Conservation (phyloP, 2,329 filamentous ascomycete species). For the Ceratocystis ficicola region DNA sequence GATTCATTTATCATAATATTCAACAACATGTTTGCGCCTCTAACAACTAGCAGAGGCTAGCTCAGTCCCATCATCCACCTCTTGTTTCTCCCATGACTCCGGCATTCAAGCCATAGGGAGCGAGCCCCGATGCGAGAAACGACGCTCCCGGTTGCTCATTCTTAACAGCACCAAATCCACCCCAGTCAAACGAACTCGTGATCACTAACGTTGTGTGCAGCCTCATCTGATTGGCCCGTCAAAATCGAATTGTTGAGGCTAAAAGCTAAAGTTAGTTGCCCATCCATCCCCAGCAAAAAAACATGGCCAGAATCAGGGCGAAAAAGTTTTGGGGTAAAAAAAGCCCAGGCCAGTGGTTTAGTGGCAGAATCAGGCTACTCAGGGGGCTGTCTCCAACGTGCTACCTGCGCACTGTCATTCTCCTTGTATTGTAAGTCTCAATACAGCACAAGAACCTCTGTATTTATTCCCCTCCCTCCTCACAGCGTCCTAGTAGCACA, state of each 20-base stretch:
- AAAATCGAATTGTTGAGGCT: not conserved
- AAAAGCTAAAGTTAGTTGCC: not conserved
- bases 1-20: not conserved
- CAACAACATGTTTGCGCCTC: not conserved
- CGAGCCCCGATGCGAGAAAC: no score
- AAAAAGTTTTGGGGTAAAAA: constrained; percentile 5
- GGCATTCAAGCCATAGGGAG: no score
- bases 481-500: not conserved
- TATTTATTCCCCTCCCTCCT: not conserved
- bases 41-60: no score
- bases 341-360: constrained; percentile 7
- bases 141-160: no score
- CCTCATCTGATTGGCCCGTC: not conserved
- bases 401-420: not conserved
- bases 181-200: not conserved
- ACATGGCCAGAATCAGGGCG: not conserved
- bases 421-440: not conserved
- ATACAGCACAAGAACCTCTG: not conserved
- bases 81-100: no score
- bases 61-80: no score
- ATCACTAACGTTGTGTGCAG: not conserved
- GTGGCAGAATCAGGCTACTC: not conserved
- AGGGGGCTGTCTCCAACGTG: not conserved
- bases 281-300: constrained; percentile 11
- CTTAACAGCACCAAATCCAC: no score